Percentiles rank a stretch among this genome's conserved stretches.
These are phyloP conservation scores for Colletotrichum horii DNA, from an alignment of 2,329 filamentous ascomycete species.

Conservation along the genomic window DNA sequence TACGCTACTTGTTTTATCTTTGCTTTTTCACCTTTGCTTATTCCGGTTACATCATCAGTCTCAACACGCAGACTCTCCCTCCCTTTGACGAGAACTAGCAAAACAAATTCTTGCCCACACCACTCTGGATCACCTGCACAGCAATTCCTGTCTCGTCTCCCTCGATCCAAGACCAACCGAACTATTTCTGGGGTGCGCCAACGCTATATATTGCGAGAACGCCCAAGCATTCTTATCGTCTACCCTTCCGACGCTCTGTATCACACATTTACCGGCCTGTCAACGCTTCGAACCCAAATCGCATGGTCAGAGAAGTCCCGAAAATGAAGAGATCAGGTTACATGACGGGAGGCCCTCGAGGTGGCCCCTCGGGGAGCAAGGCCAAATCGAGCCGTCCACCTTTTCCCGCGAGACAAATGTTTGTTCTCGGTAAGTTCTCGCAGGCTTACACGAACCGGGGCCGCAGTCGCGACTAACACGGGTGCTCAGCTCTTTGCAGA, in stretches of 20 bases:
- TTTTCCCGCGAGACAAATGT: slow-evolving; percentile 52
- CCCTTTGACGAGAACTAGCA: slow-evolving; percentile 18
- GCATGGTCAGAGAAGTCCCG: neutral
- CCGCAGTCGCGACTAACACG: neutral
- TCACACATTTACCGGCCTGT: neutral
- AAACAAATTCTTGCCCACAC: slow-evolving; percentile 13
- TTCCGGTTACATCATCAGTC: slow-evolving; percentile 18
- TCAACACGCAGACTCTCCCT: neutral
- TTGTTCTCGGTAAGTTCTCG: slow-evolving; percentile 50
- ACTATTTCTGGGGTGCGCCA: neutral
- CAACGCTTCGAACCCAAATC: neutral
- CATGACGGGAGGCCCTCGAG: slow-evolving; percentile 17
- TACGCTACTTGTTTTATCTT: slow-evolving; percentile 17
- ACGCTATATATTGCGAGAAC: slow-evolving; percentile 7
- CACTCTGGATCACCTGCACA: neutral
- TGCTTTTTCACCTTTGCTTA: slow-evolving; percentile 21
- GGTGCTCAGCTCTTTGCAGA: slow-evolving; percentile 77
- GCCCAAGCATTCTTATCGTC: neutral
- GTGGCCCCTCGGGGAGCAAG: slow-evolving; percentile 1
- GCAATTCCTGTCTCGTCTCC: neutral
- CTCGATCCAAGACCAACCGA: neutral
- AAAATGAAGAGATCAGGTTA: slow-evolving; percentile 22
- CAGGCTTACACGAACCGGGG: neutral
- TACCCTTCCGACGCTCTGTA: neutral
- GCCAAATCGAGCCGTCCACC: slow-evolving; percentile 24